Conservation (phyloP, 2,329 filamentous ascomycete species). For the Grosmannia clavigera region DNA sequence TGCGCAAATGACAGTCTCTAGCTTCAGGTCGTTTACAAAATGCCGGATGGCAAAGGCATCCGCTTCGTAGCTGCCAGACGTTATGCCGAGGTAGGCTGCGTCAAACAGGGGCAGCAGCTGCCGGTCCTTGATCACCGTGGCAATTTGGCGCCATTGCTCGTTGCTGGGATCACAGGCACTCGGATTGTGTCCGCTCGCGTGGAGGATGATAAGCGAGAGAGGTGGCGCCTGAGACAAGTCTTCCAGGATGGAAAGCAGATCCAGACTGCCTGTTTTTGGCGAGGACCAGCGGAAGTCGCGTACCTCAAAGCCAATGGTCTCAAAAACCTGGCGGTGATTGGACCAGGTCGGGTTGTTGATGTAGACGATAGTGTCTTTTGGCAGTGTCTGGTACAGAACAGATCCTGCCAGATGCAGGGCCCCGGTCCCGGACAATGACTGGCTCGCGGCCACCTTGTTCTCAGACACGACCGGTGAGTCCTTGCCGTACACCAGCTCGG, state of each 20-base stretch:
- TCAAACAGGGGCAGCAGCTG: conserved; percentile 97
- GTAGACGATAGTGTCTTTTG: conserved; percentile 57
- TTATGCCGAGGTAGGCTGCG: conserved; percentile 93
- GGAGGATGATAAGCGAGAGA: conserved; percentile 75
- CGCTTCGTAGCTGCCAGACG: conserved; percentile 69
- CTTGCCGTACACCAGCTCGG: conserved; percentile 35
- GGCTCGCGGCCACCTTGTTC: conserved; percentile 36
- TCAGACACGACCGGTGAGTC: background rate
- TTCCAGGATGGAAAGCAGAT: conserved; percentile 76
- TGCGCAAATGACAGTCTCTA: conserved; percentile 77
- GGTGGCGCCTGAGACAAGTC: conserved; percentile 58
- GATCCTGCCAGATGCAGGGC: conserved; percentile 85
- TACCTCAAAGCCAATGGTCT: conserved; percentile 21
- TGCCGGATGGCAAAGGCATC: conserved; percentile 86
- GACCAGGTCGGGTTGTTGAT: conserved; percentile 94
- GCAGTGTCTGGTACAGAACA: conserved; percentile 81
- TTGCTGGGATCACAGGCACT: conserved; percentile 90
- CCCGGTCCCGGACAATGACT: conserved; percentile 94
- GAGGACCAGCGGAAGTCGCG: conserved; percentile 22
- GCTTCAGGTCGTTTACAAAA: conserved; percentile 72
- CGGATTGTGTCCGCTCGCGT: conserved; percentile 95
- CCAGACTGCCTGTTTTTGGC: conserved; percentile 58
- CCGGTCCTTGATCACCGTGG: conserved; percentile 59
- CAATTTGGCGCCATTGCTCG: conserved; percentile 89
- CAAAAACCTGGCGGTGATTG: conserved; percentile 95